These are phyloP conservation scores for Trifolium fragiferum DNA, from an alignment of 306 rosid species.

Conservation along the genomic window DNA sequence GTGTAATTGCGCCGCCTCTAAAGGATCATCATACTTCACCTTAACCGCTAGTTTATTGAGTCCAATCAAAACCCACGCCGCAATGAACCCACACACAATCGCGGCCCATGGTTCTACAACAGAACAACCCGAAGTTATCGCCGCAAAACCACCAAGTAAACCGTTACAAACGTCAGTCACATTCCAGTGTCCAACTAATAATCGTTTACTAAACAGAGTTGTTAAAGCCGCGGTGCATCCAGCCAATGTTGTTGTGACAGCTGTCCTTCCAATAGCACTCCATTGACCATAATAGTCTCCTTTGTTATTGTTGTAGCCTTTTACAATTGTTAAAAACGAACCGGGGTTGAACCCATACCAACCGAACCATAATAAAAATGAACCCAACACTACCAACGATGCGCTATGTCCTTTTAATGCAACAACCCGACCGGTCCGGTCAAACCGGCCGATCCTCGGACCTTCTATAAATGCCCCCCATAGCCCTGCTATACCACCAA, in stretches of 20 bases:
- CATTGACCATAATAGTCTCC: constrained; percentile 70
- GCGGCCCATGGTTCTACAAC: constrained; percentile 89
- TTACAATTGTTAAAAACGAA: constrained; percentile 65
- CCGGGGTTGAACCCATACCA: constrained; percentile 93
- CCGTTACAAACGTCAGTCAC: constrained; percentile 85
- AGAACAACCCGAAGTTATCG: constrained; percentile 74
- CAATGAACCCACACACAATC: constrained; percentile 69
- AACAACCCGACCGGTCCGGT: constrained; percentile 60
- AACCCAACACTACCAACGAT: constrained; percentile 69
- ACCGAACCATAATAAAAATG: constrained; percentile 82
- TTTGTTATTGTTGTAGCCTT: constrained; percentile 37
- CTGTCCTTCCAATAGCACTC: constrained; percentile 84
- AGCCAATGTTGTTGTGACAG: constrained; percentile 77
- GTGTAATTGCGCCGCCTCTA: constrained; percentile 85
- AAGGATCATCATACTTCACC: constrained; percentile 65
- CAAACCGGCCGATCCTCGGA: constrained; percentile 80
- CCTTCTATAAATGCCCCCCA: constrained; percentile 88
- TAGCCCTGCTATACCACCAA: constrained; percentile 76
- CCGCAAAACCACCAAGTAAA: constrained; percentile 74
- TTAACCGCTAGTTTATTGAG: constrained; percentile 57
- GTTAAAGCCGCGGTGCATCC: constrained; percentile 80
- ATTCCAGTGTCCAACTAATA: constrained; percentile 78
- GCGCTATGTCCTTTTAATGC: constrained; percentile 74
- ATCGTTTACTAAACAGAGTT: constrained; percentile 65
- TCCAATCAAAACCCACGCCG: constrained; percentile 73